Base-by-base conservation (phyloP, 176 grass and related monocot genomes). In the Aegilops bicornis region DNA sequence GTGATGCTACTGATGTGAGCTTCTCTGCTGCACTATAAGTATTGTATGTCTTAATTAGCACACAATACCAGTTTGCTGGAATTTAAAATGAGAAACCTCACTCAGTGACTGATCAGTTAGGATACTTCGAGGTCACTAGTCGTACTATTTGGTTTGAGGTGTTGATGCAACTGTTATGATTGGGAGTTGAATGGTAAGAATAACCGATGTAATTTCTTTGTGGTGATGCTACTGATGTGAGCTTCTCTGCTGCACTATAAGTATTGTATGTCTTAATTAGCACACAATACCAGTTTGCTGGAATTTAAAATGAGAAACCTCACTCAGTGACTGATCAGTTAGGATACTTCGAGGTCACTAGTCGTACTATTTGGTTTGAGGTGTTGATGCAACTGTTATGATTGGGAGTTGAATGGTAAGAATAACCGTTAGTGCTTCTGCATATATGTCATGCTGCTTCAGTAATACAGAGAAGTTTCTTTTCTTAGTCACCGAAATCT, bases 381-480 rank as follows among this genome's bases (percentile, higher is more conserved):
- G 10, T 19, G 76, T 45, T 75, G 48, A 59, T 76, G 37, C 48
- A 81, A 20, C 20, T 85, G 29, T 80, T 60, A 33, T 0, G 20
- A 35, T 76, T 81, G 24, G 13, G 25, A 73, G 30, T 76, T 59
- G 43, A 58, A 67, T 58, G 83, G 69, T 59, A 76, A 42, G 9
- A 42, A 42, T 42, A 42, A 42, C 40, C 10, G 30, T 31, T 31
- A 35, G 56, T 48, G 33, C 83, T 76, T 69, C 14, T 86, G 83
- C 76, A 69, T 31, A 82, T 86, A 77, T 1, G 2, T 24, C 45
- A 37, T 85, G 68, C 37, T 87, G 45, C 79, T 89, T 24, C 45
- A 76, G 43, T 81, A 85, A 80, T 45, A 89, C 29, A 85, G 59
- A 12, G 10, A 76, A 85, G 40, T 58, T 42, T 42, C 43, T 80